Evolutionary conservation across 139 green algal species (phyloP), one percentile per base, ranked within the genome.

Genomic region (Pseudopediastrum boryanum): DNA sequence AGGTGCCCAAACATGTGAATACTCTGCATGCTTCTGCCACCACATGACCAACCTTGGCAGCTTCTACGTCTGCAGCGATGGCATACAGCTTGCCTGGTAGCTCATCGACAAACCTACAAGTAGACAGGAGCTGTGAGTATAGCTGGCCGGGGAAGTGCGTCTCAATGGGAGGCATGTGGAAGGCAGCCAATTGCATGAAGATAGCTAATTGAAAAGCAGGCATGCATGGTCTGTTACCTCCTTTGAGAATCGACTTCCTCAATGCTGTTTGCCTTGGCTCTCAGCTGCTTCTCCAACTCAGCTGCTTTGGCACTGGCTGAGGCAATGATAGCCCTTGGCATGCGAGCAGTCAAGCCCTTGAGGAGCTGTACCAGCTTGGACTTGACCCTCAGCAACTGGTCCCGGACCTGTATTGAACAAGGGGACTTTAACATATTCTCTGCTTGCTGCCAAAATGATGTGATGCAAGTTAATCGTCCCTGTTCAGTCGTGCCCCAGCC

Each of bases 161-260:
- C n/a, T n/a, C n/a, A n/a, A n/a, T n/a, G n/a, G n/a, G n/a, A n/a
- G n/a, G n/a, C n/a, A n/a, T n/a, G n/a, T n/a, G n/a, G n/a, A n/a
- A n/a, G n/a, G n/a, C n/a, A n/a, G n/a, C n/a, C n/a, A n/a, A n/a
- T n/a, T n/a, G n/a, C n/a, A n/a, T n/a, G n/a, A n/a, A n/a, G n/a
- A n/a, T n/a, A n/a, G n/a, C n/a, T n/a, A n/a, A n/a, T n/a, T n/a
- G n/a, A n/a, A n/a, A n/a, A n/a, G n/a, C n/a, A n/a, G n/a, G n/a
- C n/a, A n/a, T n/a, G n/a, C n/a, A n/a, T n/a, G n/a, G n/a, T n/a
- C n/a, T n/a, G n/a, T 31, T 83, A 92, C 75, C 88, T 89, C n/a
- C 91, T 84, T 82, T 89, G 83, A 62, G 81, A 71, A 64, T 92
- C 88, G 41, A 97, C 92, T 13, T 94, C 90, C 82, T 97, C 93